Evolutionary conservation across 2,329 filamentous ascomycete species (phyloP), one percentile per base, ranked within the genome.

Genomic region (Verticillium klebahnii): DNA sequence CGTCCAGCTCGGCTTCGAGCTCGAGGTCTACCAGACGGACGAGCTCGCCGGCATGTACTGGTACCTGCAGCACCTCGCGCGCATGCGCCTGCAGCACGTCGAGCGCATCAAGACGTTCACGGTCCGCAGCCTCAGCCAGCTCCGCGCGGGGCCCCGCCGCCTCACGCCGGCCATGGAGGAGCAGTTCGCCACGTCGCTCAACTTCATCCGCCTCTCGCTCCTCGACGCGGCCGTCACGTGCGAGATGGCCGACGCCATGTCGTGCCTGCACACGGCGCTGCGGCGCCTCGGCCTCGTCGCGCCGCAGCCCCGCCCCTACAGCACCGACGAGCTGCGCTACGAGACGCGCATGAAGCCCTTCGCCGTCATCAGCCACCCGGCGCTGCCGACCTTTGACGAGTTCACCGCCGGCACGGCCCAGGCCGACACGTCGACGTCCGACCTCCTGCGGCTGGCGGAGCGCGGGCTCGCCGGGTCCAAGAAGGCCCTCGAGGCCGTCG

Each of bases 21-120:
- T 97, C 14, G 89, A 94, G 54, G 85, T 97, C 11, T 98, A 98
- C 74, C 88, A 94, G 60, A 83, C 87, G 0, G 90, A 96, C 72
- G 95, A 99, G 73, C 81, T 95, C 11, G 85, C 88, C 0, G 88
- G 87, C 29, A 96, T 97, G 90, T 98, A 98, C 74, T 95, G 90
- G 87, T 93, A 97, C 73, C 78, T 97, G 65, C 85, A 91, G 67
- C 85, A 91, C 77, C 78, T 96, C 63, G 80, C 90, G 70, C 84
- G 88, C 71, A 85, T 89, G 61, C 81, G 89, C 64, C 76, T 86
- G 56, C 82, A 87, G 70, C 86, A 97, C 69, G 77, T 90, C 29
- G 88, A 92, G 67, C 85, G 90, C 60, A 92, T 95, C 68, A 85
- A 88, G 67, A 80, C 83, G 2, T 92, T 91, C 67, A 81, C 87